Evolutionary conservation across 495 filamentous ascomycete species (phyloP).

Genomic region (Chaetomium cochliodes): DNA sequence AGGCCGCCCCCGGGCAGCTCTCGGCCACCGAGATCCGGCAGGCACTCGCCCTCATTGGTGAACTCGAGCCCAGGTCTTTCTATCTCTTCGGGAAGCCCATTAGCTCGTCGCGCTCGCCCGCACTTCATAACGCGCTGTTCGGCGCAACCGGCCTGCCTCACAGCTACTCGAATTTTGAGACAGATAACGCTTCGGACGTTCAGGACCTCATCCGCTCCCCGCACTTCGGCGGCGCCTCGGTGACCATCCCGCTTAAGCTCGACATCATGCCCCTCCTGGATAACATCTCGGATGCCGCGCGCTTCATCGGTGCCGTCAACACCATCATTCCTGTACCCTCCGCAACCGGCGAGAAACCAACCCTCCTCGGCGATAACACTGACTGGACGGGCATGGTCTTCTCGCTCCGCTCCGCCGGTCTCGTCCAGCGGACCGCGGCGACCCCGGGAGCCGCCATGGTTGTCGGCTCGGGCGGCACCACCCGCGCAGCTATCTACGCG

Average conservation of each 20-base stretch:
- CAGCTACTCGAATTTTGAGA: conserved; percentile 77
- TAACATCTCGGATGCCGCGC: conserved; percentile 72
- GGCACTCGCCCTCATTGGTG: conserved; percentile 74
- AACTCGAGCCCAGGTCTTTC: conserved; percentile 73
- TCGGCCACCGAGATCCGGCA: conserved; percentile 85
- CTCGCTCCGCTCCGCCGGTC: conserved; percentile 71
- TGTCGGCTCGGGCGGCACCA: conserved; percentile 87
- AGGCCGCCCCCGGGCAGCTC: conserved; percentile 92
- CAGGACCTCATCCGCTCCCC: conserved; percentile 64
- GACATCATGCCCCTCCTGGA: conserved; percentile 83
- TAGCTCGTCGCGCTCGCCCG: conserved; percentile 73
- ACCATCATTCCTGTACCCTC: conserved; percentile 64
- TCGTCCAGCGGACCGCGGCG: conserved; percentile 42
- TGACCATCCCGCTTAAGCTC: conserved; percentile 93
- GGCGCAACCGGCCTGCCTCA: conserved; percentile 78
- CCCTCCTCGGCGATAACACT: conserved; percentile 82
- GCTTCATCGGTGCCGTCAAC: conserved; percentile 89
- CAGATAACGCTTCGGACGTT: conserved; percentile 62
- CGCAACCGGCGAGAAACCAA: conserved; percentile 32
- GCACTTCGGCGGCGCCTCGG: conserved; percentile 87
- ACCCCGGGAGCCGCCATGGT: conserved; percentile 60
- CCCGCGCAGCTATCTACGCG: conserved; percentile 86
- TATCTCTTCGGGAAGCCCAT: conserved; percentile 88
- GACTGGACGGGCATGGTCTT: conserved; percentile 93
- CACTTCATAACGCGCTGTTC: conserved; percentile 87